Percentiles rank a stretch among this genome's conserved stretches.
Evolutionary conservation across 2,329 filamentous ascomycete genomes (phyloP).

Genomic region (Monosporascus cannonballus): DNA sequence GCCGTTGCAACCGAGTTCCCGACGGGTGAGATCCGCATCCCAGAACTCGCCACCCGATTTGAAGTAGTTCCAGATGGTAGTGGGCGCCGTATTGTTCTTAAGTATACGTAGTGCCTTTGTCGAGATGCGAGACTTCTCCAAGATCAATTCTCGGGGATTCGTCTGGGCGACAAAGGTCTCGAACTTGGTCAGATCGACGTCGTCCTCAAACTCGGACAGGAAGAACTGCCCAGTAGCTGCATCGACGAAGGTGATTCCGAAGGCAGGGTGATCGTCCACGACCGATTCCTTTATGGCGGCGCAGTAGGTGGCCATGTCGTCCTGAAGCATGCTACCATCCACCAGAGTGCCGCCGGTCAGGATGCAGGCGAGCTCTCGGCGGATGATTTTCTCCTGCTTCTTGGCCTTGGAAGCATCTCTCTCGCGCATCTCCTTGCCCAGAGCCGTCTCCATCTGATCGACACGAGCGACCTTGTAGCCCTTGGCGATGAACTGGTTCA

Average conservation of each 20-base stretch:
- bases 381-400: slow-evolving; percentile 90
- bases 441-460: slow-evolving; percentile 91
- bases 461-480: slow-evolving; percentile 96
- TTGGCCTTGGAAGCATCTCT: slow-evolving; percentile 59
- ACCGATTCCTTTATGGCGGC: slow-evolving; percentile 85
- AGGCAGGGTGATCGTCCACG: slow-evolving; percentile 68
- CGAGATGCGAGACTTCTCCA: slow-evolving; percentile 83
- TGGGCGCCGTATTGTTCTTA: slow-evolving; percentile 90
- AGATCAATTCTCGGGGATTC: slow-evolving; percentile 76
- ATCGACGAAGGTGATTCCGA: slow-evolving; percentile 91
- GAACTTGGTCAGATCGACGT: slow-evolving; percentile 90
- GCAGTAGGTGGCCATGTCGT: slow-evolving; percentile 96
- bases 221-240: slow-evolving; percentile 94
- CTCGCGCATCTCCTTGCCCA: slow-evolving; percentile 99
- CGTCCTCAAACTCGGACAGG: slow-evolving; percentile 86
- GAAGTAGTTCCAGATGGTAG: slow-evolving; percentile 90
- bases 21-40: slow-evolving; percentile 73
- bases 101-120: slow-evolving; percentile 86
- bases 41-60: slow-evolving; percentile 88
- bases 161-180: slow-evolving; percentile 95
- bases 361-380: slow-evolving; percentile 82
- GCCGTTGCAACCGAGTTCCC: slow-evolving; percentile 70
- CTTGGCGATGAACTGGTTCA: slow-evolving; percentile 96
- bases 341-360: slow-evolving; percentile 90
- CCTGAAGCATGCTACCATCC: slow-evolving; percentile 92